Conservation (phyloP, 2,329 filamentous ascomycete genomes). For the Talaromyces sp. region DNA sequence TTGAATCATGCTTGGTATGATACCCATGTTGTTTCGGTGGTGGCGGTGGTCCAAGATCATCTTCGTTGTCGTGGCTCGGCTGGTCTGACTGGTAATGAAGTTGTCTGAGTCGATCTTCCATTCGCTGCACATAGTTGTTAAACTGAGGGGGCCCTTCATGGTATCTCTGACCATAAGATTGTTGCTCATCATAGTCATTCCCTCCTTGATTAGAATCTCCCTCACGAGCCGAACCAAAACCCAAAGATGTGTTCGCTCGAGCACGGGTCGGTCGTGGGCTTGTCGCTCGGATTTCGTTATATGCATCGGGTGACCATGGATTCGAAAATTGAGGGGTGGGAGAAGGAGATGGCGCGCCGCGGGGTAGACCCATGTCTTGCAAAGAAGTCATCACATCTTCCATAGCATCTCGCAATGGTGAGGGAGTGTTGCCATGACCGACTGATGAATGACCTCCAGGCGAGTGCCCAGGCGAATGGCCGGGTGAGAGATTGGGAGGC, state of each 20-base stretch:
- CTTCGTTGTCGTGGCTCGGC: constrained; percentile 35
- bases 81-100: constrained; percentile 62
- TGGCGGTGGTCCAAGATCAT: constrained; percentile 54
- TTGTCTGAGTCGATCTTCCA: constrained; percentile 76
- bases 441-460: constrained; percentile 15
- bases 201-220: constrained; percentile 47
- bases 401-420: constrained; percentile 90
- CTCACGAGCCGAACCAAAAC: constrained; percentile 54
- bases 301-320: constrained; percentile 89
- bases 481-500: constrained; percentile 4
- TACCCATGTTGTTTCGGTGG: constrained; percentile 56
- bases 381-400: constrained; percentile 96
- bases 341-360: constrained; percentile 49
- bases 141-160: constrained; percentile 65
- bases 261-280: constrained; percentile 34
- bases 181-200: constrained; percentile 53
- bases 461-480: constrained; percentile 13
- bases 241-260: constrained; percentile 71
- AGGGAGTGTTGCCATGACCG: constrained; percentile 67
- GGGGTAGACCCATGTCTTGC: constrained; percentile 72
- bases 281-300: constrained; percentile 52
- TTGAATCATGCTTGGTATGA: constrained; percentile 42
- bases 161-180: constrained; percentile 50
- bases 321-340: constrained; percentile 54
- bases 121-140: constrained; percentile 82